Base-by-base conservation (phyloP, 495 filamentous ascomycete genomes). In the Hyphodiscus hymeniophilus region DNA sequence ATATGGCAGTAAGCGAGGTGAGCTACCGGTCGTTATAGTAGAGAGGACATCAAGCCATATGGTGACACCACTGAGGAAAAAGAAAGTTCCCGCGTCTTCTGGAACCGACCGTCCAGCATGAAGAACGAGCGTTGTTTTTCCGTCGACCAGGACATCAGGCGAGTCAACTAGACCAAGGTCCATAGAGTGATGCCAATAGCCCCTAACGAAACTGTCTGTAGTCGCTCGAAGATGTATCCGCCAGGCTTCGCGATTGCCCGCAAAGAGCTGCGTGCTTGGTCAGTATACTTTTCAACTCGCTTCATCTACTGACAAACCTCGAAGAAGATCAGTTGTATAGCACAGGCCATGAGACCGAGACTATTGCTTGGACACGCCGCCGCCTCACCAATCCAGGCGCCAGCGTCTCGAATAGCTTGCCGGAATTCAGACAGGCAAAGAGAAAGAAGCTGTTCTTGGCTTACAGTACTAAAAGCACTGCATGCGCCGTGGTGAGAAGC, bases 341-440 rank as follows among this genome's bases (percentile, higher is more conserved):
- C 39, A 42, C 42, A 34, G 8, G 45, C 32, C n/a, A 55, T 16
- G n/a, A 52, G 41, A 8, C 48, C 60, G 22, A 59, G 57, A 33
- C 38, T 38, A 45, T 39, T 44, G 2, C 35, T 41, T 21, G 47
- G 50, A 24, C 50, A 52, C 11, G 22, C 16, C 11, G 2, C 31
- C 24, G 39, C 12, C 21, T 53, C 56, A 16, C 16, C 63, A 51
- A 38, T 62, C 59, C 13, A 59, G n/a, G n/a, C n/a, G n/a, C 55
- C 8, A 51, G 50, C 20, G 10, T 28, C 26, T 10, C 63, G 54
- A 35, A 55, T 53, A 42, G 54, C 23, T 24, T 34, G 46, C 38
- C 66, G 54, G 21, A 73, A 59, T 30, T 61, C 60, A 21, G 61
- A 54, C 48, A 76, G 59, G 38, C 67, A 66, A 21, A 56, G 60